Percentiles rank a stretch among this genome's conserved stretches.
Conservation (phyloP, 805 yeast genomes). For the Ogataea paraovalis region DNA sequence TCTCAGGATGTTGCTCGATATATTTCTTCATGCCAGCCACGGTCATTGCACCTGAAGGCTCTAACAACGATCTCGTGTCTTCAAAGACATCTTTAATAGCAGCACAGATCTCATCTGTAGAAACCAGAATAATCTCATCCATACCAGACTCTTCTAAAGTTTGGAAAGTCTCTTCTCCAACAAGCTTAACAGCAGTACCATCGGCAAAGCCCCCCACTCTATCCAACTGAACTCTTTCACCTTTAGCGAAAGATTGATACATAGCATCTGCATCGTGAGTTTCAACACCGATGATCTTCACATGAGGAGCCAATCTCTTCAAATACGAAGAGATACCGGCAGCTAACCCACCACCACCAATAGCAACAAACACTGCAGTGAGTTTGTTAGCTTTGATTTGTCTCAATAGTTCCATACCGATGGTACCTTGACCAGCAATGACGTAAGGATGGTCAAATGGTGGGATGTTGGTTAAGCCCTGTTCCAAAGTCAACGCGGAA, state of each 20-base stretch:
- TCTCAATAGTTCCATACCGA: conserved; percentile 87
- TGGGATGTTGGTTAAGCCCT: conserved; percentile 86
- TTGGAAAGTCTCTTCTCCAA: conserved; percentile 91
- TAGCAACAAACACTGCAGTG: conserved; percentile 84
- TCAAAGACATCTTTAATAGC: conserved; percentile 96
- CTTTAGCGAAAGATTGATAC: conserved; percentile 58
- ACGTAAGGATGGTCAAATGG: conserved; percentile 98
- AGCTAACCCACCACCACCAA: conserved; percentile 96
- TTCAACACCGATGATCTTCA: conserved; percentile 92
- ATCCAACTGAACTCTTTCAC: conserved; percentile 51
- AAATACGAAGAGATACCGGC: conserved; percentile 89
- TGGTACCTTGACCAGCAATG: conserved; percentile 98
- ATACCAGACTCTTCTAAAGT: conserved; percentile 64
- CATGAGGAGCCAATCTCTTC: conserved; percentile 96
- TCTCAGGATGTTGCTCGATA: conserved; percentile 61
- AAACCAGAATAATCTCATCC: conserved; percentile 84
- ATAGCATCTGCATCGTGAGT: conserved; percentile 95
- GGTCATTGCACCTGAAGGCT: conserved; percentile 95
- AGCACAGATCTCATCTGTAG: conserved; percentile 91
- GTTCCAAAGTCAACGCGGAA: conserved; percentile 57
- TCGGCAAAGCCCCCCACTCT: conserved; percentile 97
- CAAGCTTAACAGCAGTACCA: conserved; percentile 90
- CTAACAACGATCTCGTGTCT: conserved; percentile 90
- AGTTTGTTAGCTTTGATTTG: conserved; percentile 76
- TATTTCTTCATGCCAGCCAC: conserved; percentile 94